Evolutionary conservation across 108 stramenopile species (phyloP), one percentile per base, ranked within the genome.

Genomic region (Nannochloropsis salina): DNA sequence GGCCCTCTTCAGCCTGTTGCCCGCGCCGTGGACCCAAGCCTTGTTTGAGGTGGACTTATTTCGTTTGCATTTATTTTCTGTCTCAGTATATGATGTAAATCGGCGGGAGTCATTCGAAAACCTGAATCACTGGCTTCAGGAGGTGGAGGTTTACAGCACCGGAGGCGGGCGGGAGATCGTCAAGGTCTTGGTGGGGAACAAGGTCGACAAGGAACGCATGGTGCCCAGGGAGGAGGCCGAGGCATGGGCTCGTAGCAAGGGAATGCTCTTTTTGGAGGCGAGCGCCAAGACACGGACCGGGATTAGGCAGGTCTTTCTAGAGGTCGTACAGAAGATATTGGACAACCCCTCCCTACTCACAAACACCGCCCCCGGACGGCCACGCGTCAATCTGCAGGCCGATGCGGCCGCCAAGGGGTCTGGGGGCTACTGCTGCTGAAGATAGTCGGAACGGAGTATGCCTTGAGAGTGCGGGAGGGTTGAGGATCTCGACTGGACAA

Each of bases 91-190:
- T 87, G 99, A 99, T 87, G 97, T 98, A 21, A 96, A 96, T 18
- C 94, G 97, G 41, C 94, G 93, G n/a, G 99, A 98, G 83, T 96
- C 95, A 12, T 98, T 98, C 90, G 98, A 98, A 82, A 96, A 97
- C 92, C 91, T 99, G 83, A 93, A 93, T 44, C 94, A 96, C 86
- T 99, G 99, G 99, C 90, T 98, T 41, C 95, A 98, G 82, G 99
- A 99, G 91, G 96, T 98, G 9, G 95, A 98, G 83, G 85, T 95
- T 85, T 99, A 97, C 90, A 93, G 93, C 83, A 95, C 96, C 42
- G 95, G 96, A 82, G 95, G 96, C 90, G 96, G 96, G 45, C 94
- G 96, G 80, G 94, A 95, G 45, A 84, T 99, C 8, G 96, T 98
- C 43, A 98, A 98, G 92, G 84, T 99, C 43, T 87, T 98, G 47